A percentile compares a stretch with the other conserved stretches of the same genome.
Conservation (phyloP, 768 basidiomycete species). For the Russula foetens region DNA sequence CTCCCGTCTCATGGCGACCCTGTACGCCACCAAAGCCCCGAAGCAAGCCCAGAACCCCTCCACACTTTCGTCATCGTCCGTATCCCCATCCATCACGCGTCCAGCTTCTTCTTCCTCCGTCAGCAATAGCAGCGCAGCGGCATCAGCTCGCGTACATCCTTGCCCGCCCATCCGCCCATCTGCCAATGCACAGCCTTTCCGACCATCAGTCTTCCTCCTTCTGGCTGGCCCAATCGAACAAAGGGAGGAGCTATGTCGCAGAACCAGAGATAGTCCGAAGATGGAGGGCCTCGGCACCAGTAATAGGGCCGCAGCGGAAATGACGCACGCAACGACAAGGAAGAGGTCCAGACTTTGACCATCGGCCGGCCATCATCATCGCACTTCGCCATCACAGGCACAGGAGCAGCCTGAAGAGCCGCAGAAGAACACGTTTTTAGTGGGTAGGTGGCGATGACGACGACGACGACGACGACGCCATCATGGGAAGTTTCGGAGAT, state of each 20-base stretch:
- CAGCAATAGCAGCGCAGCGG: conserved; percentile 24
- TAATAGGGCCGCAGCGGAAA: neutral
- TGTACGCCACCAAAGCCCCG: neutral
- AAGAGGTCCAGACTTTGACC: neutral
- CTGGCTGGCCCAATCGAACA: conserved; percentile 73
- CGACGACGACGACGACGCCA: conserved; percentile 28
- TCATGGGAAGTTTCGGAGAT: conserved; percentile 35
- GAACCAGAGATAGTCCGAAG: conserved; percentile 73
- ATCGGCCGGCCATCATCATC: too few species aligned
- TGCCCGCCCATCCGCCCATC: conserved; percentile 51
- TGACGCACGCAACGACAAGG: conserved; percentile 4
- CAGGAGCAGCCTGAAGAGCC: conserved; percentile 13
- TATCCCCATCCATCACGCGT: neutral
- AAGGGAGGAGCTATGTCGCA: conserved; percentile 68
- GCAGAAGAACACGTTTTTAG: too few species aligned
- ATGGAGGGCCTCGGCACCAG: conserved; percentile 74
- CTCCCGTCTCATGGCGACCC: neutral
- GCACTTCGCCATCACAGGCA: neutral
- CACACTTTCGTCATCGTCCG: neutral
- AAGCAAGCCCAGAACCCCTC: neutral
- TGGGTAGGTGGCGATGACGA: too few species aligned
- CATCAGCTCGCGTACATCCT: conserved; percentile 61
- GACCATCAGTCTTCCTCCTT: conserved; percentile 66
- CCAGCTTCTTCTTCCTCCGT: neutral
- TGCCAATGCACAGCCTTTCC: conserved; percentile 41